These are phyloP conservation scores for Trichocladium antarcticum DNA, from an alignment of 495 filamentous ascomycete genomes.

Conservation along the genomic window DNA sequence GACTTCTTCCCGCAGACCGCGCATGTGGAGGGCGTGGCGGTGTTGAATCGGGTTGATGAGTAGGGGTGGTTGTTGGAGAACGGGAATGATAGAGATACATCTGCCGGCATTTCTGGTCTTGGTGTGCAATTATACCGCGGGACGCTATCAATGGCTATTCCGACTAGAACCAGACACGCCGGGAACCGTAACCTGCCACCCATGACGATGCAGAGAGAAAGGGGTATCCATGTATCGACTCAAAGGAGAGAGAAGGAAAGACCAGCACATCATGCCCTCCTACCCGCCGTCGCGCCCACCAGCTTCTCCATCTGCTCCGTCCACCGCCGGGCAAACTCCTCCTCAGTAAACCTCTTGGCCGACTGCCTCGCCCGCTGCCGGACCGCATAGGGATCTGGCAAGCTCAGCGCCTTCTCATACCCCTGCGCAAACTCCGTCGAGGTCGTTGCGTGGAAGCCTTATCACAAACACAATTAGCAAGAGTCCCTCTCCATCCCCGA, in stretches of 20 bases:
- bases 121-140: no score
- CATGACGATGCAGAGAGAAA: conserved; percentile 2
- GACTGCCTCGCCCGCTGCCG: conserved; percentile 61
- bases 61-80: neutral
- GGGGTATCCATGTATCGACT: conserved; percentile 20
- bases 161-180: neutral
- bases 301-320: conserved; percentile 57
- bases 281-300: conserved; percentile 35
- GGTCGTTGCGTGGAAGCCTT: conserved; percentile 74
- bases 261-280: conserved; percentile 2
- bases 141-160: no score
- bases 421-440: conserved; percentile 62
- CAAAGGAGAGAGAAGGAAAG: neutral
- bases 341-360: conserved; percentile 75
- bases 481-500: neutral
- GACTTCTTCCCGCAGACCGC: conserved; percentile 98
- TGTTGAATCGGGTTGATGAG: conserved; percentile 49
- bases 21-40: conserved; percentile 89
- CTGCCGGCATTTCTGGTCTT: neutral
- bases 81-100: neutral
- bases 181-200: no score
- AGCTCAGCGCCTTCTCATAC: conserved; percentile 62
- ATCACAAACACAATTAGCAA: conserved; percentile 11
- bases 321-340: conserved; percentile 72
- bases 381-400: conserved; percentile 55